phyloP scores from a whole-genome alignment of 2,329 filamentous ascomycete species.

The Didymella pomorum region DNA sequence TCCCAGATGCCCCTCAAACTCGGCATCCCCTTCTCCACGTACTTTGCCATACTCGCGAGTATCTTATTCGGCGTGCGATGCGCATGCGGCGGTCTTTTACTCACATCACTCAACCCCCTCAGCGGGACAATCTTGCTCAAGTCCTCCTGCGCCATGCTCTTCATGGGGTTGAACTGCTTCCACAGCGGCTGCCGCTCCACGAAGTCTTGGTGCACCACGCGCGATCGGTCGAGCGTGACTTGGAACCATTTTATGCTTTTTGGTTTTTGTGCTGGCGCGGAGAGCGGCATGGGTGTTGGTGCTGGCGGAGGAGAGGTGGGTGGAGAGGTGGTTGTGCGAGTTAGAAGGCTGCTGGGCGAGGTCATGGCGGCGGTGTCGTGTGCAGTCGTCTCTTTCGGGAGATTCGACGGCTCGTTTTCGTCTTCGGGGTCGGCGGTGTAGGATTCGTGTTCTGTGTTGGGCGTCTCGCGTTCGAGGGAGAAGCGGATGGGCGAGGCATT shows the following conservation, averaged over 20 bases:
- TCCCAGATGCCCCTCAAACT: conserved; percentile 45
- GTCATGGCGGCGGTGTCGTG: conserved; percentile 43
- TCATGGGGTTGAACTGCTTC: conserved; percentile 44
- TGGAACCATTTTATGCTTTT: conserved; percentile 51
- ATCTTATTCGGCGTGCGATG: conserved; percentile 45
- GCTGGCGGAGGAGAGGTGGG: conserved; percentile 5
- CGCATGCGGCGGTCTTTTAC: conserved; percentile 43
- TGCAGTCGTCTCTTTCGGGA: conserved; percentile 7
- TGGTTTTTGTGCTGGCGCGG: background rate
- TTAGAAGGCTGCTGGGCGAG: conserved; percentile 37
- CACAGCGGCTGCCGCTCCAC: conserved; percentile 50
- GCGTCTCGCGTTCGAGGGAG: conserved; percentile 49
- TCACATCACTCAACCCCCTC: conserved; percentile 52
- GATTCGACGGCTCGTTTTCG: conserved; percentile 10
- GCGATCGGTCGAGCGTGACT: conserved; percentile 51
- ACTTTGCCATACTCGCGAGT: conserved; percentile 36
- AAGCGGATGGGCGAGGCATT: conserved; percentile 58
- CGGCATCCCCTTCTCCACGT: conserved; percentile 39
- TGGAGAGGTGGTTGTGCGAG: conserved; percentile 22
- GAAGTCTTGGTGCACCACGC: conserved; percentile 52
- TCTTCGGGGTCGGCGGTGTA: conserved; percentile 21
- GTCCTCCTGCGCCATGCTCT: conserved; percentile 48
- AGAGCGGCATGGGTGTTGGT: conserved; percentile 38
- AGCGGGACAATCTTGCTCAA: conserved; percentile 52
- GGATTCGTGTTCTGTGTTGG: conserved; percentile 8